Evolutionary conservation across 2,329 filamentous ascomycete species (phyloP).

Genomic region (Pseudonectria foliicola): DNA sequence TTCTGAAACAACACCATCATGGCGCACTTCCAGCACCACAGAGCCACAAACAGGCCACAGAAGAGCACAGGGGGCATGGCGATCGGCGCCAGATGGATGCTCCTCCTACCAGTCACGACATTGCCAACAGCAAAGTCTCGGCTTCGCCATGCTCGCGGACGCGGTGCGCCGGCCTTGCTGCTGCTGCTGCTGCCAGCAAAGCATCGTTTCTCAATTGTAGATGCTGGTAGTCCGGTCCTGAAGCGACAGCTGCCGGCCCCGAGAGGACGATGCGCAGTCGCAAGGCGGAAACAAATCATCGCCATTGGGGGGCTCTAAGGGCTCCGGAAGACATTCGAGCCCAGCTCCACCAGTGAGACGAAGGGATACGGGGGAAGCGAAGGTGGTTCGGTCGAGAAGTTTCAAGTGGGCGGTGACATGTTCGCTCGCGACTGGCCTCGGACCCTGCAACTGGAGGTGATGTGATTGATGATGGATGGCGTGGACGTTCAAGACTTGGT

Average conservation of each 20-base stretch:
- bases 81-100: constrained; percentile 28
- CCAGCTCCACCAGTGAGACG: constrained; percentile 1
- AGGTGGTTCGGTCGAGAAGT: constrained; percentile 9
- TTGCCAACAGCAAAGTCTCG: not conserved
- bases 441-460: constrained; percentile 11
- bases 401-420: constrained; percentile 19
- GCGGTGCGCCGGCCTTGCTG: not conserved
- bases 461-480: constrained; percentile 11
- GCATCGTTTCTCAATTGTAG: not conserved
- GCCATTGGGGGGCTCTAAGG: constrained; percentile 11
- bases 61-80: constrained; percentile 64
- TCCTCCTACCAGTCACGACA: constrained; percentile 9
- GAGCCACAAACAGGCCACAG: constrained; percentile 52
- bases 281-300: constrained; percentile 16
- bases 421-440: constrained; percentile 22
- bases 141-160: constrained; percentile 1
- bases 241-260: not conserved
- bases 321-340: constrained; percentile 4
- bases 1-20: constrained; percentile 76
- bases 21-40: constrained; percentile 62
- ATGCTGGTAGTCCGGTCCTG: constrained; percentile 1
- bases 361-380: constrained; percentile 5
- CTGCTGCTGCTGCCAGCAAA: not conserved
- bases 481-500: constrained; percentile 5
- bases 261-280: constrained; percentile 12